Base-by-base conservation (phyloP, 202 grass and related monocot species). In the Eragrostis tef region DNA sequence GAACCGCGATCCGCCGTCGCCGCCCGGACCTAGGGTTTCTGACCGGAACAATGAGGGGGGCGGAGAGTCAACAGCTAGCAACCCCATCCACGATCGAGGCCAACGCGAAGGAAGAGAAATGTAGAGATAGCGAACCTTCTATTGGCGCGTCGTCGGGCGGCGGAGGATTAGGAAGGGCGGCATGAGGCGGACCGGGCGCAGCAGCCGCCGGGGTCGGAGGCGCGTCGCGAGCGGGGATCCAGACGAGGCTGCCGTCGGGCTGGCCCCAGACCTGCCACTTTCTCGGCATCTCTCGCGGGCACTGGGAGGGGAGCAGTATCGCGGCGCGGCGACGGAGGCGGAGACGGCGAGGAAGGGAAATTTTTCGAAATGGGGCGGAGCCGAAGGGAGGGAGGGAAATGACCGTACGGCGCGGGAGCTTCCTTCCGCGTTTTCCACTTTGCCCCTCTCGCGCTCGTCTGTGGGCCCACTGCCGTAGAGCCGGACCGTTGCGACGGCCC, bases 261-360 rank as follows among this genome's bases (percentile, higher is more conserved):
- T 81, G 44, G 53, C 45, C 67, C 46, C 67, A 77, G 60, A 98
- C 90, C 86, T 85, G 88, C 95, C 95, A 98, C 79, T 56, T 86
- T 10, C 51, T 50, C 59, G 43, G 83, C 87, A 89, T 89, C 60
- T 34, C 60, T 19, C 2, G 65, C 1, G 0, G 19, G 8, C n/a
- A n/a, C n/a, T n/a, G n/a, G 39, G 19, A 7, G 34, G 21, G 44
- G 67, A 71, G 20, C 19, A 11, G 68, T 14, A 47, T 10, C 26
- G 79, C 0, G 3, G 9, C 6, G 27, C 65, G 65, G 44, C 52
- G 34, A 39, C 34, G 9, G 15, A 15, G 9, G 49, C 48, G 49
- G 78, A 22, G 61, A 5, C 6, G 81, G 2, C 3, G 5, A 29
- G 13, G 53, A 16, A 64, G 29, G 62, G 34, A 11, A 42, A 19